Percentiles rank a stretch among this genome's conserved stretches.
Conservation (phyloP, 2,329 filamentous ascomycete species). For the Zasmidium cellare region DNA sequence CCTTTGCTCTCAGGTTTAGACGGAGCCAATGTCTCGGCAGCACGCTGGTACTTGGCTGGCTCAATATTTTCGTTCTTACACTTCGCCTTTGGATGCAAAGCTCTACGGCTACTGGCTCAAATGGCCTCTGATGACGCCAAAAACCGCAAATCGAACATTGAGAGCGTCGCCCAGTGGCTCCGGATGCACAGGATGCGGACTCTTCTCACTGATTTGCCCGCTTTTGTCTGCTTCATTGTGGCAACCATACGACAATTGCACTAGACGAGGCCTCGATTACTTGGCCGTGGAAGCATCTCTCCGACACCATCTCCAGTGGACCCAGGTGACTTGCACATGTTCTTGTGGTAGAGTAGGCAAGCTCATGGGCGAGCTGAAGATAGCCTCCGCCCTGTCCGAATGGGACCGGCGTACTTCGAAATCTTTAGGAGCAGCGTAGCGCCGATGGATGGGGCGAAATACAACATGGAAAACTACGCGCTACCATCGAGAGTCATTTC, state of each 20-base stretch:
- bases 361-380: background rate
- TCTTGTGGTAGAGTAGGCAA: background rate
- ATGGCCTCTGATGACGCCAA: background rate
- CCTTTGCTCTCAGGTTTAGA: background rate
- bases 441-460: background rate
- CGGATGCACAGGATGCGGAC: constrained; percentile 2
- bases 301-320: too few species aligned
- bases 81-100: background rate
- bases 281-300: too few species aligned
- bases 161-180: constrained; percentile 6
- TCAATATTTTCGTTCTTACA: background rate
- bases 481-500: too few species aligned
- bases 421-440: background rate
- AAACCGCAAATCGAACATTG: background rate
- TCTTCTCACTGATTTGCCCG: background rate
- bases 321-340: too few species aligned
- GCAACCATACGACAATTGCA: background rate
- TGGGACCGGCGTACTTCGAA: background rate
- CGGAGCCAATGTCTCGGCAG: background rate
- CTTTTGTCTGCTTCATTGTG: constrained; percentile 2
- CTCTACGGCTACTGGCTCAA: background rate
- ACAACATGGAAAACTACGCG: too few species aligned
- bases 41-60: constrained; percentile 4
- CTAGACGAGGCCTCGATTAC: too few species aligned
- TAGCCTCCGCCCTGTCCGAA: background rate